Conservation (phyloP, 768 basidiomycete species). For the Rhodotorula babjevae region DNA sequence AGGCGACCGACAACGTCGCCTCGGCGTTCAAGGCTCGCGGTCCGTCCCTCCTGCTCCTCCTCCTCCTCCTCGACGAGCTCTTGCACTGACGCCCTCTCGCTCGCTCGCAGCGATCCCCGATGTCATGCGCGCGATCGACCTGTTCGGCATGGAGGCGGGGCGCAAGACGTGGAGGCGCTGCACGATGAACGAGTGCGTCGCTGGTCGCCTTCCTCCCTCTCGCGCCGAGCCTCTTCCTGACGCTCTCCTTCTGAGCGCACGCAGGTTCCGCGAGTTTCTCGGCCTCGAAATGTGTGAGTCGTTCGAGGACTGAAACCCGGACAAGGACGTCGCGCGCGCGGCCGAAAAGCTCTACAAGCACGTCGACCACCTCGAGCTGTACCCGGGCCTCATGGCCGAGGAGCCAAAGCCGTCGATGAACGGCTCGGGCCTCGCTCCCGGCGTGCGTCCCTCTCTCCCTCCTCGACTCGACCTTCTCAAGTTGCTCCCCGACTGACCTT, state of each 20-base stretch:
- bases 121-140: slow-evolving; percentile 24
- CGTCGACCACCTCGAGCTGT: too few species aligned
- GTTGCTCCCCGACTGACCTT: background rate
- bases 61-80: too few species aligned
- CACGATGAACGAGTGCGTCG: slow-evolving; percentile 46
- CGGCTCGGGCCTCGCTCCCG: too few species aligned
- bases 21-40: slow-evolving; percentile 30
- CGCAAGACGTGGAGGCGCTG: slow-evolving; percentile 47
- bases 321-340: slow-evolving; percentile 39
- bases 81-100: too few species aligned
- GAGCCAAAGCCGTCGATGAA: too few species aligned
- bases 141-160: slow-evolving; percentile 17
- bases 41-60: background rate
- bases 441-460: slow-evolving; percentile 57
- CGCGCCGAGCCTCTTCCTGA: background rate
- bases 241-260: too few species aligned
- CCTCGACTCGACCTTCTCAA: slow-evolving; percentile 65
- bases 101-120: slow-evolving; percentile 15
- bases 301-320: slow-evolving; percentile 48
- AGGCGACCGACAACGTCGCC: slow-evolving; percentile 24
- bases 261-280: background rate
- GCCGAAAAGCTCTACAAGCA: too few species aligned
- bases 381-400: too few species aligned
- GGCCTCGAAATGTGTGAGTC: slow-evolving; percentile 3
- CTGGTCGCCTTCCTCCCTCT: background rate